Percentiles rank a stretch among this genome's conserved stretches.
These are phyloP conservation scores for Neonectria sp. DNA, from an alignment of 2,329 filamentous ascomycete species.

Conservation along the genomic window DNA sequence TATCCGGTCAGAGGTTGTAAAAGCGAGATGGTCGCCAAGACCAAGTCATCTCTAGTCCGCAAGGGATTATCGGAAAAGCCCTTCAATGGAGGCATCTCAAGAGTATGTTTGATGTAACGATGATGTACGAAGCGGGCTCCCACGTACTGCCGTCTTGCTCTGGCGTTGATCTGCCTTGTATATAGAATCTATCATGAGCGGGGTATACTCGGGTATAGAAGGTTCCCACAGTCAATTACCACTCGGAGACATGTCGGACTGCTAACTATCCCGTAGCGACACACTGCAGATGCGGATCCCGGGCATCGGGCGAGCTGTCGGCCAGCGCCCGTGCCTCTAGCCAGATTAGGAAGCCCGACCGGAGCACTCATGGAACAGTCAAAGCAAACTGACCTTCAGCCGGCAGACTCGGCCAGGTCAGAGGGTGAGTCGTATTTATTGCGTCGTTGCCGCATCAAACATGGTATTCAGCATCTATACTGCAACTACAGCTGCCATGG, in stretches of 20 bases:
- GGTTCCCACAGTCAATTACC: neutral
- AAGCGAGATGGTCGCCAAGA: slow-evolving; percentile 13
- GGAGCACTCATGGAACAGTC: neutral
- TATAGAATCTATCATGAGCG: neutral
- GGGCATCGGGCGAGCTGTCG: slow-evolving; percentile 24
- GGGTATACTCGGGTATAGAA: neutral
- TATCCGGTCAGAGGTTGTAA: slow-evolving; percentile 8
- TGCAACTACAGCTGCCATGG: neutral
- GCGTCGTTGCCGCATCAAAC: neutral
- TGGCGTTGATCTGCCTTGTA: neutral
- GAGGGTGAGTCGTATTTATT: slow-evolving; percentile 16
- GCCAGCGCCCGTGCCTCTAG: slow-evolving; percentile 9
- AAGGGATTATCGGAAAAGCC: slow-evolving; percentile 24
- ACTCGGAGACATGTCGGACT: neutral
- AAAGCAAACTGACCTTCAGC: neutral
- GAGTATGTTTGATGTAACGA: too few species aligned
- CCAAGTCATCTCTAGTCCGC: slow-evolving; percentile 9
- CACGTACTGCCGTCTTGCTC: too few species aligned
- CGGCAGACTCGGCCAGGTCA: neutral
- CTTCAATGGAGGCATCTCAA: slow-evolving; percentile 17
- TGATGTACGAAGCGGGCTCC: neutral
- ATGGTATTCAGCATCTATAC: neutral
- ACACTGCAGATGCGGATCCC: neutral
- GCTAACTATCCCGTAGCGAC: neutral
- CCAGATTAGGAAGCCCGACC: slow-evolving; percentile 11